These are phyloP conservation scores for Arachnopeziza araneosa DNA, from an alignment of 2,329 filamentous ascomycete species.

Conservation along the genomic window DNA sequence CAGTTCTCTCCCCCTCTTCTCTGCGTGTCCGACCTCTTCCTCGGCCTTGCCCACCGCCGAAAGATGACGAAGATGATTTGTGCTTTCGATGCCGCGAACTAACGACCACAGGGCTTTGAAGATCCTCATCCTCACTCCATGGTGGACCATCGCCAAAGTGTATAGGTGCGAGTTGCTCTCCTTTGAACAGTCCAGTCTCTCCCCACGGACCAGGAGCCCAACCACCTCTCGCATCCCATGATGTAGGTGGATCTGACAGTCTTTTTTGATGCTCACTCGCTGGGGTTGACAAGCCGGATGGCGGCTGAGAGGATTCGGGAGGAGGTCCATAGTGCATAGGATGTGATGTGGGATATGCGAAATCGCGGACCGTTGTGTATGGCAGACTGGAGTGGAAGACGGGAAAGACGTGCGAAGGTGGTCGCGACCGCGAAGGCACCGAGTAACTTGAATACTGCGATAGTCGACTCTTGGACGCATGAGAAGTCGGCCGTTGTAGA, in stretches of 20 bases:
- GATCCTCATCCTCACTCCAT: constrained; percentile 92
- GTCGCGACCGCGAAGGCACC: constrained; percentile 63
- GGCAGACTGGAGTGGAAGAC: constrained; percentile 74
- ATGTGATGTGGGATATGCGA: constrained; percentile 79
- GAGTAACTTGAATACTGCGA: constrained; percentile 79
- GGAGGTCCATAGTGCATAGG: constrained; percentile 93
- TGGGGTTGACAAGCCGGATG: constrained; percentile 78
- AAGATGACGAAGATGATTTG: constrained; percentile 58
- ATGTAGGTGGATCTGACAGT: constrained; percentile 73
- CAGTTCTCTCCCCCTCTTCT: constrained; percentile 33
- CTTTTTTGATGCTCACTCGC: constrained; percentile 68
- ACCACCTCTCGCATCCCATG: constrained; percentile 65
- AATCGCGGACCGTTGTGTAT: constrained; percentile 49
- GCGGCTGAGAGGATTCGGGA: constrained; percentile 62
- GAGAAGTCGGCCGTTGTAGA: constrained; percentile 63
- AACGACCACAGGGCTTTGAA: constrained; percentile 82
- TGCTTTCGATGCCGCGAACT: constrained; percentile 81
- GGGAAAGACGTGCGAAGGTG: constrained; percentile 75
- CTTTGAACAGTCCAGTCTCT: constrained; percentile 47
- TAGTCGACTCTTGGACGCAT: constrained; percentile 73
- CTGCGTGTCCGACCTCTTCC: constrained; percentile 44
- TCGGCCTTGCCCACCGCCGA: constrained; percentile 32
- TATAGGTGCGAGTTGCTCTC: constrained; percentile 72
- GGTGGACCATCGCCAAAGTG: constrained; percentile 84
- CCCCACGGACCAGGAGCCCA: constrained; percentile 44